Conservation (phyloP, 2,329 filamentous ascomycete genomes). For the Colletotrichum tamarilloi region DNA sequence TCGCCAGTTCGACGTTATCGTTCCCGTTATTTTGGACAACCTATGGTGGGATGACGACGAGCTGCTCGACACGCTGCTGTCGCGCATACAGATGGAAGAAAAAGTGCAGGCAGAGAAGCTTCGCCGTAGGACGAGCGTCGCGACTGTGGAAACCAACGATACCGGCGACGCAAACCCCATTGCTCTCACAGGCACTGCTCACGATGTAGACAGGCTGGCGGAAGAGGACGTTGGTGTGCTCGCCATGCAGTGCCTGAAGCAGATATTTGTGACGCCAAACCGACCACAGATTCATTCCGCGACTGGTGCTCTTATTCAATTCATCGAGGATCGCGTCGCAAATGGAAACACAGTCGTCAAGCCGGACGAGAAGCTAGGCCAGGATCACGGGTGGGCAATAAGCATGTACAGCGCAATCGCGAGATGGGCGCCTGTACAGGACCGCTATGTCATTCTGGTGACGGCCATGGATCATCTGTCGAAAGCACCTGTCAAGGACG, state of each 20-base stretch:
- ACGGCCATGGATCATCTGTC: slow-evolving; percentile 82
- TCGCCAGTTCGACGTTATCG: slow-evolving; percentile 80
- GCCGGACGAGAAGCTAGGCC: slow-evolving; percentile 52
- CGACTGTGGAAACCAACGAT: slow-evolving; percentile 79
- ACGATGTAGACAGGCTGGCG: slow-evolving; percentile 88
- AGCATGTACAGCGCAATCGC: slow-evolving; percentile 83
- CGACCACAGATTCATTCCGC: slow-evolving; percentile 83
- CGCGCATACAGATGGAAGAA: slow-evolving; percentile 75
- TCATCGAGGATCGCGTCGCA: slow-evolving; percentile 72
- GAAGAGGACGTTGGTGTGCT: slow-evolving; percentile 89
- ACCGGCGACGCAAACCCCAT: slow-evolving; percentile 74
- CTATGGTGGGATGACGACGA: slow-evolving; percentile 80
- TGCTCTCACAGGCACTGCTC: slow-evolving; percentile 82
- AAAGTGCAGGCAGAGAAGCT: slow-evolving; percentile 74
- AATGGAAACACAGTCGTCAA: slow-evolving; percentile 66
- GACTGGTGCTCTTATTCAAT: slow-evolving; percentile 78
- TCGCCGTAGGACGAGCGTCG: slow-evolving; percentile 80
- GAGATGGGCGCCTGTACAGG: slow-evolving; percentile 92
- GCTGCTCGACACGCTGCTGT: slow-evolving; percentile 75
- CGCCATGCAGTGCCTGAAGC: slow-evolving; percentile 86
- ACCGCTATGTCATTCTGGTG: slow-evolving; percentile 90
- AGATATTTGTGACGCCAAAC: slow-evolving; percentile 86
- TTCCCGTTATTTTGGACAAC: slow-evolving; percentile 89
- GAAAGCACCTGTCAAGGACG: slow-evolving; percentile 74
- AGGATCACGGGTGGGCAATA: slow-evolving; percentile 79